phyloP scores from a whole-genome alignment of 495 filamentous ascomycete genomes.

The Podospora pseudocomata region DNA sequence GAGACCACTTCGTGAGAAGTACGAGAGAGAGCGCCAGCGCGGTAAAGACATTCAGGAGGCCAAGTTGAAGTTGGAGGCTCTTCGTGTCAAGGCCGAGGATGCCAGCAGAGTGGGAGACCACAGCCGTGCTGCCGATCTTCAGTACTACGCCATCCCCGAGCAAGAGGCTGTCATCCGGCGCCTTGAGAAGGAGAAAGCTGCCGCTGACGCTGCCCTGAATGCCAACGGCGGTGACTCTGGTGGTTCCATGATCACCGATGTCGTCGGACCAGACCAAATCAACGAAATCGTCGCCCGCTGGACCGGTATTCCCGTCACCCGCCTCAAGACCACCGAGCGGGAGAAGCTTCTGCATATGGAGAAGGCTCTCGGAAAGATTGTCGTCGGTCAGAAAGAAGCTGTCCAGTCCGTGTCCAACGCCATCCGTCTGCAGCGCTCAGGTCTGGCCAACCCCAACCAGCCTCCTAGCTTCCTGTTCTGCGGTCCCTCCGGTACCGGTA shows the following conservation, averaged over 20 bases:
- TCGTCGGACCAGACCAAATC: slow-evolving; percentile 96
- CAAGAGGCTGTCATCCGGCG: slow-evolving; percentile 72
- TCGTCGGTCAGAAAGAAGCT: slow-evolving; percentile 94
- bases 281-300: slow-evolving; percentile 95
- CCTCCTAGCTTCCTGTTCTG: slow-evolving; percentile 98
- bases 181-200: slow-evolving; percentile 76
- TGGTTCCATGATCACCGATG: slow-evolving; percentile 75
- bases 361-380: slow-evolving; percentile 71
- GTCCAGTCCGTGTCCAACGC: slow-evolving; percentile 91
- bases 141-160: slow-evolving; percentile 96
- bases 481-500: slow-evolving; percentile 95
- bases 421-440: slow-evolving; percentile 89
- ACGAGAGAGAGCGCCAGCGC: slow-evolving; percentile 84
- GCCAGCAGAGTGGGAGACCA: slow-evolving; percentile 82
- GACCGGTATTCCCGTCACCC: slow-evolving; percentile 94
- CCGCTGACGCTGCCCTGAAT: slow-evolving; percentile 69
- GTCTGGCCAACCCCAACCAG: slow-evolving; percentile 90
- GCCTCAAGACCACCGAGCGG: slow-evolving; percentile 91
- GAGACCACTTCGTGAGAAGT: slow-evolving; percentile 87
- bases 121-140: slow-evolving; percentile 79
- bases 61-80: slow-evolving; percentile 87
- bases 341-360: slow-evolving; percentile 97
- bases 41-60: slow-evolving; percentile 89
- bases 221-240: slow-evolving; percentile 56
- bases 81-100: slow-evolving; percentile 87